Percentiles rank a stretch among this genome's conserved stretches.
Conservation (phyloP, 1,139 yeast genomes). For the Arxiozyma heterogenica region DNA sequence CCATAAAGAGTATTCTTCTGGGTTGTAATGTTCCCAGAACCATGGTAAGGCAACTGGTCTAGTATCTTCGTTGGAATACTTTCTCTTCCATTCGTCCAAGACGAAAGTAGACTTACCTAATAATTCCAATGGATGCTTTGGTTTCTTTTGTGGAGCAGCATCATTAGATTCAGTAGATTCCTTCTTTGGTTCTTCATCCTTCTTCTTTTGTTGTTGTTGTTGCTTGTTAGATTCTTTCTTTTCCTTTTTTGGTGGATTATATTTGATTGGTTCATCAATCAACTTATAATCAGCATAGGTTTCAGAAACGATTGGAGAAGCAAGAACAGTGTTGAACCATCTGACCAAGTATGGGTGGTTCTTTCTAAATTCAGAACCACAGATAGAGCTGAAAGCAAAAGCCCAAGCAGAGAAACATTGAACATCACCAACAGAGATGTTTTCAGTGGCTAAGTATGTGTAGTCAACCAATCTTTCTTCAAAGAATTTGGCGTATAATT, state of each 20-base stretch:
- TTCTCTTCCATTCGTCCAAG: slow-evolving; percentile 94
- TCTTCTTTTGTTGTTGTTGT: slow-evolving; percentile 11
- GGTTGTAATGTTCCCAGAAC: slow-evolving; percentile 95
- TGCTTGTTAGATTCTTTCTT: slow-evolving; percentile 31
- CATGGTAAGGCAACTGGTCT: slow-evolving; percentile 91
- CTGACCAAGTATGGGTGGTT: slow-evolving; percentile 60
- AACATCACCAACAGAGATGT: slow-evolving; percentile 71
- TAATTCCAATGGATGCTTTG: slow-evolving; percentile 85
- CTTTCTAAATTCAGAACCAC: slow-evolving; percentile 62
- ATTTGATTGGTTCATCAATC: slow-evolving; percentile 48
- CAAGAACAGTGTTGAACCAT: slow-evolving; percentile 68
- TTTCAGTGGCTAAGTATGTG: slow-evolving; percentile 84
- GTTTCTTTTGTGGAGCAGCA: slow-evolving; percentile 44
- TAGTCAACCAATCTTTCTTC: slow-evolving; percentile 56
- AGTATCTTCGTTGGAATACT: slow-evolving; percentile 95
- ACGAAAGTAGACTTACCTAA: slow-evolving; percentile 66
- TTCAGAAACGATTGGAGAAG: slow-evolving; percentile 45
- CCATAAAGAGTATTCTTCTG: slow-evolving; percentile 92
- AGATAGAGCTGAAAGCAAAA: slow-evolving; percentile 50
- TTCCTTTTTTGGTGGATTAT: slow-evolving; percentile 75
- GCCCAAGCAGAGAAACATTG: slow-evolving; percentile 45
- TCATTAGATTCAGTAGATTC: slow-evolving; percentile 15
- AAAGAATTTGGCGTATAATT: slow-evolving; percentile 35
- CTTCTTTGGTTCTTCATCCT: slow-evolving; percentile 10
- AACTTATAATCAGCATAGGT: slow-evolving; percentile 40